Evolutionary conservation across 1,284 basidiomycete species (phyloP), one percentile per base, ranked within the genome.

Genomic region (Boletus holoroseus): DNA sequence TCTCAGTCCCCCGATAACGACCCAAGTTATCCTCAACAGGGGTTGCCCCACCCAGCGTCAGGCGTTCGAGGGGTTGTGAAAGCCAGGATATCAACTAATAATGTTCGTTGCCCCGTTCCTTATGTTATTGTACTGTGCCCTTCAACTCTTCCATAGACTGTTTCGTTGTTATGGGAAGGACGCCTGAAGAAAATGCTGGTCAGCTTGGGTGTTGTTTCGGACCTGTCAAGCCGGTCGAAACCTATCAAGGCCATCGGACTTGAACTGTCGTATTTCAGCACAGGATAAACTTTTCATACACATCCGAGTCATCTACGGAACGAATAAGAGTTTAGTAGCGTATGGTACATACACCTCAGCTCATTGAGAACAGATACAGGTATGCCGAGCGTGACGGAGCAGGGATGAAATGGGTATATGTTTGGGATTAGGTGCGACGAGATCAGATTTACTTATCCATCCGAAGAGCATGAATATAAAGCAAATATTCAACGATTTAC

Each of bases 121-220:
- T 20, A 7, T 38, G 20, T 46, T 50, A 13, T 55, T 26, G 16
- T 51, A 9, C 18, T 18, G 22, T 49, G 39, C 27, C 52, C 20
- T 47, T 53, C 18, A 53, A 58, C 51, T 3, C 54, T 58, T 48
- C 8, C 32, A 42, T 47, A 94, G 91, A 87, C 92, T 58, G 76
- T 96, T 27, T 88, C 94, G 5, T 68, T 98, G 30, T 81, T 97
- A 64, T 98, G 94, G 90, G 93, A 97, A 73, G 91, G 93, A 7
- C 81, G 92, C n/a, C 71, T 97, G 60, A 80, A 85, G 39, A 91
- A 92, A 61, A 87, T 94, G 71, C 76, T 98, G 15, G 83, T 98
- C 57, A 90, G 91, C 53, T 70, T 95, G 27, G 94, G 94, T 3
- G 82, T 96, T 13, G 81, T 91, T 13, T 91, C 91, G 5, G 91